These are phyloP conservation scores for Porodaedalea pini DNA, from an alignment of 1,284 basidiomycete species.

Conservation along the genomic window DNA sequence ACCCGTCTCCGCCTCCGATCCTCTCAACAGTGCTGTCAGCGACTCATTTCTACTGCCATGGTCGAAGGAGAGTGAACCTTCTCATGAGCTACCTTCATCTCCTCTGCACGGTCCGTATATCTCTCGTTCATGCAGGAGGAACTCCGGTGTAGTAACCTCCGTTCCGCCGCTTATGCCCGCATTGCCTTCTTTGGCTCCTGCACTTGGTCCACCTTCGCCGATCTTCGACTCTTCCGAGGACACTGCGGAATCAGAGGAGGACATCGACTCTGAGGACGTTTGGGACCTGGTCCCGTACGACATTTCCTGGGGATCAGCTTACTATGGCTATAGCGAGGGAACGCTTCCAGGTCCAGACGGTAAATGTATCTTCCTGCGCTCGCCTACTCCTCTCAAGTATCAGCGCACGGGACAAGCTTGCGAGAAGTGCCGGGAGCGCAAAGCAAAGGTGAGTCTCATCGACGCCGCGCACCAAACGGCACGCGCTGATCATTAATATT, in stretches of 20 bases:
- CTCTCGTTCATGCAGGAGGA: slow-evolving; percentile 9
- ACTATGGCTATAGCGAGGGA: slow-evolving; percentile 36
- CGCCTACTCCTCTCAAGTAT: slow-evolving; percentile 40
- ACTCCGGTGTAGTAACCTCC: background rate
- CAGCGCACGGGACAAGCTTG: slow-evolving; percentile 41
- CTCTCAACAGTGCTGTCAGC: slow-evolving; percentile 3
- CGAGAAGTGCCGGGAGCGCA: slow-evolving; percentile 43
- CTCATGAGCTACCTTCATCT: background rate
- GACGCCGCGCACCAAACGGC: background rate
- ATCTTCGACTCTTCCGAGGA: slow-evolving; percentile 12
- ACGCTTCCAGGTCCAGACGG: slow-evolving; percentile 41
- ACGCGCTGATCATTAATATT: background rate
- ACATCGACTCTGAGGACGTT: slow-evolving; percentile 30
- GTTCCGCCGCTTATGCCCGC: background rate
- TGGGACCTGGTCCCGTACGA: slow-evolving; percentile 44
- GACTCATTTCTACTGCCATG: slow-evolving; percentile 3
- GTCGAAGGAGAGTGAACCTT: background rate
- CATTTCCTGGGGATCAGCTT: slow-evolving; percentile 40
- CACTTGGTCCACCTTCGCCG: slow-evolving; percentile 5
- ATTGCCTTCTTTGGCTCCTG: background rate
- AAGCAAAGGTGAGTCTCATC: slow-evolving; percentile 39
- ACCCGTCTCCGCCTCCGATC: background rate
- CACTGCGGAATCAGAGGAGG: slow-evolving; percentile 9
- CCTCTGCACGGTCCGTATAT: slow-evolving; percentile 8
- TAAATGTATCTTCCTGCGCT: slow-evolving; percentile 39